Evolutionary conservation across 2,329 filamentous ascomycete species (phyloP).

Genomic region (Raffaelea albimanens): DNA sequence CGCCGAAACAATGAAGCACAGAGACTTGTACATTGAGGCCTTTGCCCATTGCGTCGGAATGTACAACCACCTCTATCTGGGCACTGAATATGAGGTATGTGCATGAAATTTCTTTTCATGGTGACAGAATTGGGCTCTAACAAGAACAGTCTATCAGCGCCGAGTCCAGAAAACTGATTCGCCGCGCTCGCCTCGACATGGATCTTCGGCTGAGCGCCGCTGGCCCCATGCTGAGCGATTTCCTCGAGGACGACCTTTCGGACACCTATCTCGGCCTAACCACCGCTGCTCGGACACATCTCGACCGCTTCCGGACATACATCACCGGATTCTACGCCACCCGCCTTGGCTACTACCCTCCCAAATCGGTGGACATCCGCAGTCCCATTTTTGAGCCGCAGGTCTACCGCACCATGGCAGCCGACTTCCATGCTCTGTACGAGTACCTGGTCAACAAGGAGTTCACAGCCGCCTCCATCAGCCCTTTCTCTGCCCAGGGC

Average conservation of each 20-base stretch:
- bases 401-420: slow-evolving; percentile 51
- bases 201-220: slow-evolving; percentile 51
- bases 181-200: slow-evolving; percentile 53
- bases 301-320: slow-evolving; percentile 64
- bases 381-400: slow-evolving; percentile 45
- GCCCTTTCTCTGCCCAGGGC: slow-evolving; percentile 46
- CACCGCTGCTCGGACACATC: slow-evolving; percentile 50
- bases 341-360: slow-evolving; percentile 65
- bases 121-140: slow-evolving; percentile 18
- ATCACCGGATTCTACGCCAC: slow-evolving; percentile 56
- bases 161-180: slow-evolving; percentile 55
- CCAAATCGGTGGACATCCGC: slow-evolving; percentile 31
- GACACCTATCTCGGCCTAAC: slow-evolving; percentile 56
- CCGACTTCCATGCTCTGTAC: slow-evolving; percentile 64
- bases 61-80: slow-evolving; percentile 48
- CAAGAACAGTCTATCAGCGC: slow-evolving; percentile 33
- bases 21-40: slow-evolving; percentile 60
- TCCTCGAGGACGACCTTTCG: slow-evolving; percentile 63
- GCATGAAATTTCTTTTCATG: background rate
- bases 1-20: slow-evolving; percentile 55
- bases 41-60: slow-evolving; percentile 75
- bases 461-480: slow-evolving; percentile 38
- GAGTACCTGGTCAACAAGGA: slow-evolving; percentile 58
- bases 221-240: slow-evolving; percentile 49
- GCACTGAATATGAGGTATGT: slow-evolving; percentile 53